These are phyloP conservation scores for Globisporangium abappressorium DNA, from an alignment of 352 stramenopile species.

Conservation along the genomic window DNA sequence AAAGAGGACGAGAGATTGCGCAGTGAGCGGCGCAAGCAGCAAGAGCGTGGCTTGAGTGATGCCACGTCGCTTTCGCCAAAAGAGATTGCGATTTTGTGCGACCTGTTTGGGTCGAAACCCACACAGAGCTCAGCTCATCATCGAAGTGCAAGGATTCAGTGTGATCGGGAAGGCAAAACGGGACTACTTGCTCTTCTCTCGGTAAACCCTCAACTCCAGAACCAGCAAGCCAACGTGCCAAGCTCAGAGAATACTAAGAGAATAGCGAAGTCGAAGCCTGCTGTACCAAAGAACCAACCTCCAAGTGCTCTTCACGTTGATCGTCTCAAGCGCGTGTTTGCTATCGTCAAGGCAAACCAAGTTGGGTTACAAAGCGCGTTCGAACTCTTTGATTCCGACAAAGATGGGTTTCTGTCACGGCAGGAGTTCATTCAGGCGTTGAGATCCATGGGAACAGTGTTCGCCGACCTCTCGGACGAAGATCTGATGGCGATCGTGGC, in stretches of 20 bases:
- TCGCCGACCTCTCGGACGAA: constrained; percentile 36
- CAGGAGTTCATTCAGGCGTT: constrained; percentile 49
- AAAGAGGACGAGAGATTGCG: constrained; percentile 1
- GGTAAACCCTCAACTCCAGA: constrained; percentile 22
- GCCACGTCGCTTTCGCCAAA: constrained; percentile 50
- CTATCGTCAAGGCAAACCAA: constrained; percentile 29
- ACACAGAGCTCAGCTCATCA: constrained; percentile 8
- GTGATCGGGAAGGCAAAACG: constrained; percentile 40
- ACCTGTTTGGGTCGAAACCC: constrained; percentile 44
- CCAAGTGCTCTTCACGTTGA: constrained; percentile 21
- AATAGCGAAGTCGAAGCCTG: not conserved
- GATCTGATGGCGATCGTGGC: constrained; percentile 31
- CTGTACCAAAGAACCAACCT: not conserved
- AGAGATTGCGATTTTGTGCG: constrained; percentile 61
- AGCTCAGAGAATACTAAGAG: not conserved
- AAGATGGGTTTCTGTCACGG: constrained; percentile 41
- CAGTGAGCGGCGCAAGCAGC: constrained; percentile 17
- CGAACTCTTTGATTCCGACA: constrained; percentile 36
- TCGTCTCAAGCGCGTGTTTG: constrained; percentile 39
- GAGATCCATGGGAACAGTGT: constrained; percentile 42
- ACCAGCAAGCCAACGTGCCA: not conserved
- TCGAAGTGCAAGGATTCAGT: constrained; percentile 45
- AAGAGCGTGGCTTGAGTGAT: constrained; percentile 29
- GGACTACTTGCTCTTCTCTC: constrained; percentile 58
- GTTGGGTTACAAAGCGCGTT: constrained; percentile 36